Evolutionary conservation across 140 eudicot species (phyloP), one percentile per base, ranked within the genome.

Genomic region (Ambrosia hybrid): DNA sequence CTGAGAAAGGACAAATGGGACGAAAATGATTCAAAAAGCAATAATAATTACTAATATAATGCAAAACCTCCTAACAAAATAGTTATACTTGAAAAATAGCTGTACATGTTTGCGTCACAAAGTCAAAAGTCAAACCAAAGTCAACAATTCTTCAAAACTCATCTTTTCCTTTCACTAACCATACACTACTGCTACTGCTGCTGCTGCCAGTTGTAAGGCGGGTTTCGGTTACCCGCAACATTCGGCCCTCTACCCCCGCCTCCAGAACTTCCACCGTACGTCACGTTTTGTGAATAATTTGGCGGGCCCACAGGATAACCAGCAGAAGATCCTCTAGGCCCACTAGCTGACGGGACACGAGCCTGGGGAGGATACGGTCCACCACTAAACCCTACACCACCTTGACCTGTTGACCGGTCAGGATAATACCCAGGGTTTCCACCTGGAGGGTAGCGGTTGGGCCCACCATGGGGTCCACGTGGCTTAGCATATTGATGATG

Each of bases 391-490:
- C 98, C 88, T 3, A 73, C 78, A 57, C 79, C 83, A 16, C 91
- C 89, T 60, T 80, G 87, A 66, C 91, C 97, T 62, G 88, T 87
- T 6, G 82, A 30, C 51, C 98, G 88, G 62, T 81, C 92, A 4
- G 89, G 86, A 68, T 89, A 90, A 75, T 83, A 92, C 5, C 95
- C 95, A 3, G 96, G 95, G 70, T 92, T 89, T 21, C 93, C 92
- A 65, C 86, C 82, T 9, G 89, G 89, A 9, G 96, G 94, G 70
- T 84, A 88, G 57, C 97, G 79, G 68, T 81, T 88, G 3, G 94
- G 88, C 36, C 94, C 97, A 5, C 85, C 91, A 12, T 96, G 78
- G 36, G 97, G 91, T 52, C 97, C 97, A 9, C 85, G 88, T 16
- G 91, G 85, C 88, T 91, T 91, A 11, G 83, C 89, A 21, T 86